A percentile compares a stretch with the other conserved stretches of the same genome.
Evolutionary conservation across 1,284 basidiomycete genomes (phyloP).

Genomic region (Ganoderma multipileum): DNA sequence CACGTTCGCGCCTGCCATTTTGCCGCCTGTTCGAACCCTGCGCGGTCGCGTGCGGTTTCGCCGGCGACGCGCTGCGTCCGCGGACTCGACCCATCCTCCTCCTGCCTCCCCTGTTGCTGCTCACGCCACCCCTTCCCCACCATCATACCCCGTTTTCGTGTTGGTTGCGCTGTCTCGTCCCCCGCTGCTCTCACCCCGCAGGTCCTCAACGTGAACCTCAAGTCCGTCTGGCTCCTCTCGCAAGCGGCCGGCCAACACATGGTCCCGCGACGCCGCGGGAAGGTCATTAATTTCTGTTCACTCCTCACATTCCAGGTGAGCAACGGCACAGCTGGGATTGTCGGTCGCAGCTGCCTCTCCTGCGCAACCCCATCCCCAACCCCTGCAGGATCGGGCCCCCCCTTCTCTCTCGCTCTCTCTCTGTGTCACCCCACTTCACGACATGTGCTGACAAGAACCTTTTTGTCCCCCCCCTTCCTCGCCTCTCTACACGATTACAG

Average conservation of each 20-base stretch:
- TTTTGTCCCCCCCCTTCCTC: not conserved
- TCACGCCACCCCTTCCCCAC: not conserved
- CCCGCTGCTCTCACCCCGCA: conserved; percentile 37
- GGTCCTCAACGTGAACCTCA: conserved; percentile 83
- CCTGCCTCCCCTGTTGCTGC: not conserved
- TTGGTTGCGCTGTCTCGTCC: not conserved
- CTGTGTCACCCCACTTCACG: not conserved
- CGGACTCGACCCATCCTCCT: not conserved
- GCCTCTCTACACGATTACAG: conserved; percentile 21
- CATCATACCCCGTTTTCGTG: not conserved
- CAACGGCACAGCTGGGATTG: not conserved
- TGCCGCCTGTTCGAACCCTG: not conserved
- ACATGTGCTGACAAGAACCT: conserved; percentile 11
- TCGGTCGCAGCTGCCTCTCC: conserved; percentile 4
- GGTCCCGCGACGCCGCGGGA: conserved; percentile 76
- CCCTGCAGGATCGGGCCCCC: not conserved
- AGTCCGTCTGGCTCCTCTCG: conserved; percentile 78
- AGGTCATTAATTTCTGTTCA: conserved; percentile 85
- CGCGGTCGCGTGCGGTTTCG: conserved; percentile 7
- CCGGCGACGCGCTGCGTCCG: not conserved
- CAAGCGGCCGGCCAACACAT: conserved; percentile 84
- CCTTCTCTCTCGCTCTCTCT: conserved; percentile 1
- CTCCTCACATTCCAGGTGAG: conserved; percentile 74
- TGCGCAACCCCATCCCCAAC: conserved; percentile 3
- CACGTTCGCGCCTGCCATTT: conserved; percentile 3